Evolutionary conservation across 2,329 filamentous ascomycete species (phyloP).

Genomic region (Phyllosticta paracitricarpa): DNA sequence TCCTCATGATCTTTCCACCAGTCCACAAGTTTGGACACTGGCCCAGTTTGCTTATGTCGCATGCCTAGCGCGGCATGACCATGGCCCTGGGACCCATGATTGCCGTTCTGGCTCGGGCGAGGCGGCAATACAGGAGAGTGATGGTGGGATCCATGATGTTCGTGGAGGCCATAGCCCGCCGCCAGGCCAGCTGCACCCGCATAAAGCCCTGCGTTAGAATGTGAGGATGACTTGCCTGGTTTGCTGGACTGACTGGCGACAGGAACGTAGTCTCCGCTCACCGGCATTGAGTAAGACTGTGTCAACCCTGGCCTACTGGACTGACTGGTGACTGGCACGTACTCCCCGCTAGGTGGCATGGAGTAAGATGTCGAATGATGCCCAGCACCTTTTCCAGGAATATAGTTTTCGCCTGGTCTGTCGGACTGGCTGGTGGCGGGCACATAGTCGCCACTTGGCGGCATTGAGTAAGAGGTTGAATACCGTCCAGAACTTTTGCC

Average conservation of each 20-base stretch:
- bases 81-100: background rate
- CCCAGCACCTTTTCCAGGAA: background rate
- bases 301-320: background rate
- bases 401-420: background rate
- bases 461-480: background rate
- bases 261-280: conserved; percentile 23
- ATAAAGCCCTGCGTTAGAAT: conserved; percentile 35
- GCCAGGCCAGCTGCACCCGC: conserved; percentile 38
- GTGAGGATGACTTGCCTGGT: conserved; percentile 34
- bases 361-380: too few relatives aligned
- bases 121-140: conserved; percentile 18
- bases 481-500: background rate
- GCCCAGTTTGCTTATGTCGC: conserved; percentile 45
- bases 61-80: conserved; percentile 23
- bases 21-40: conserved; percentile 46
- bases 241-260: conserved; percentile 28
- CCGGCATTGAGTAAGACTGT: conserved; percentile 14
- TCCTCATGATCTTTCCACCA: conserved; percentile 56
- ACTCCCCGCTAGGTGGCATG: too few relatives aligned
- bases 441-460: background rate
- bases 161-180: conserved; percentile 34
- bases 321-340: background rate
- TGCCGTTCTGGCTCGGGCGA: background rate
- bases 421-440: background rate
- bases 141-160: conserved; percentile 28